These are phyloP conservation scores for Truncatella angustata DNA, from an alignment of 2,329 filamentous ascomycete species.

Conservation along the genomic window DNA sequence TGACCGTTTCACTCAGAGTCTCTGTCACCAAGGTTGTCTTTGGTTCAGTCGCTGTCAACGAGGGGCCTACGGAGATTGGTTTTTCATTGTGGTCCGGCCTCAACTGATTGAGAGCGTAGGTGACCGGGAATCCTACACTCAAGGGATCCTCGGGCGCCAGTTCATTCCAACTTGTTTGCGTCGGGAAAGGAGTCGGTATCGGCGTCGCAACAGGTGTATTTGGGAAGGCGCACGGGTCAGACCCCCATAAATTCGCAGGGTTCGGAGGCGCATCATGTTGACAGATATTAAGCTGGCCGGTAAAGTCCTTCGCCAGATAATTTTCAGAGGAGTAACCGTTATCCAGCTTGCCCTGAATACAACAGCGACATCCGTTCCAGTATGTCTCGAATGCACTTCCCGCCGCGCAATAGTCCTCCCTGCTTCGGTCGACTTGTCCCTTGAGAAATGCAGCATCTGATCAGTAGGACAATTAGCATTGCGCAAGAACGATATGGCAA, in stretches of 20 bases:
- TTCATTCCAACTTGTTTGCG: neutral
- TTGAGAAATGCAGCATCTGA: constrained; percentile 11
- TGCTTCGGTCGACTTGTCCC: constrained; percentile 1
- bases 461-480: neutral
- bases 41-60: too few relatives aligned
- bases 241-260: neutral
- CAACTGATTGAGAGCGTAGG: constrained; percentile 2
- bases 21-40: too few relatives aligned
- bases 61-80: too few relatives aligned
- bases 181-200: constrained; percentile 4
- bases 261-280: neutral
- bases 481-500: neutral
- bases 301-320: constrained; percentile 5
- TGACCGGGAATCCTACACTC: constrained; percentile 9
- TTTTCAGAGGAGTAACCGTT: neutral
- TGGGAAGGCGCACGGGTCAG: neutral
- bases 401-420: constrained; percentile 9
- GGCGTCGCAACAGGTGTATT: neutral
- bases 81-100: neutral
- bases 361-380: constrained; percentile 10
- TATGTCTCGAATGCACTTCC: constrained; percentile 10
- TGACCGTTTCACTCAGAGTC: too few relatives aligned
- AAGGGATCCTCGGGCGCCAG: constrained; percentile 7
- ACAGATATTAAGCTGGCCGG: neutral
- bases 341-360: neutral